Evolutionary conservation across 2,329 filamentous ascomycete genomes (phyloP), one percentile per base, ranked within the genome.

Genomic region (Botrytis porri): DNA sequence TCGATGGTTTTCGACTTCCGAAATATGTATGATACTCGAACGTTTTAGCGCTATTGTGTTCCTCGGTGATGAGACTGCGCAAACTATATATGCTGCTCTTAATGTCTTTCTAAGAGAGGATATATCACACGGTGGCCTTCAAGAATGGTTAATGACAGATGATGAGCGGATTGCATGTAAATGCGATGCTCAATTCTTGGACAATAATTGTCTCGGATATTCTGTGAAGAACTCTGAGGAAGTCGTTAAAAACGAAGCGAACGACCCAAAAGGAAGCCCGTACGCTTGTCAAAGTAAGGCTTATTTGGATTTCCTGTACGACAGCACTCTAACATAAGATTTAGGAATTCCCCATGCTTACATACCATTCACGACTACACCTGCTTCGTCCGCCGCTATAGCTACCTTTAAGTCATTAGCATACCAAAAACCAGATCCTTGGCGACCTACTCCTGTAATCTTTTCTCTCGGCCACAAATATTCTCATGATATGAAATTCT

Each of bases 21-120:
- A 85, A 72, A 82, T 84, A 61, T 85, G 84, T 76, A 82, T 83
- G 77, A 84, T 84, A 32, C 79, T 85, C 39, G 80, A 82, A 70
- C 81, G 83, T 57, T 84, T 85, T 74, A 82, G 83, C 64, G 78
- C 79, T 29, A 73, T 85, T 9, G 74, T 82, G 29, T 85, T 85
- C 72, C 74, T 84, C 61, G 84, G 84, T 37, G 83, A 85, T 72
- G 78, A 81, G 60, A 77, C 81, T 43, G 78, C 83, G 25, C 79
- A 80, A 69, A 78, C 81, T 54, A 80, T 84, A 63, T 85, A 85
- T 75, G 80, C 81, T n/a, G 83, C 82, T 39, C 81, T 85, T 75
- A 85, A 84, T 75, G 81, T 84, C 63, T 80, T 85, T 14, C 77
- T 85, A 3, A 81, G 83, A 45, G 80, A 83, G 75, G 80, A 85